These are phyloP conservation scores for Diddensiella caesifluorescens DNA, from an alignment of 805 yeast species.

Conservation along the genomic window DNA sequence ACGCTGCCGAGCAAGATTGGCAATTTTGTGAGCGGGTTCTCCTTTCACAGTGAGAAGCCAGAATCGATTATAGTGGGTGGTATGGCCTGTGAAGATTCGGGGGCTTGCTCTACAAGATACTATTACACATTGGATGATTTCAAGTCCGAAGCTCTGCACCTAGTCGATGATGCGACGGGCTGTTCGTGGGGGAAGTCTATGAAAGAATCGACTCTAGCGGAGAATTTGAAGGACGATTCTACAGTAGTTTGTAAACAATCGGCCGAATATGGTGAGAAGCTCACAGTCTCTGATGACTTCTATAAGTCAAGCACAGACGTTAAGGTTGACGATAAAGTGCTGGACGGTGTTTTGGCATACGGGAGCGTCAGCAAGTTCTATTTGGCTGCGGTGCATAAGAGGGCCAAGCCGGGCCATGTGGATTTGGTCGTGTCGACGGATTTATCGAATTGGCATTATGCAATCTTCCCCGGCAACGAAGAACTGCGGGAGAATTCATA, in stretches of 20 bases:
- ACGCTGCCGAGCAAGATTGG: slow-evolving; percentile 26
- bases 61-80: slow-evolving; percentile 39
- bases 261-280: slow-evolving; percentile 31
- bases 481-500: slow-evolving; percentile 24
- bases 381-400: slow-evolving; percentile 32
- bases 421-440: slow-evolving; percentile 34
- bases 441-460: slow-evolving; percentile 32
- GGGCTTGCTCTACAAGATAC: slow-evolving; percentile 33
- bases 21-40: slow-evolving; percentile 27
- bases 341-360: slow-evolving; percentile 32
- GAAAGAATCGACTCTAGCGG: slow-evolving; percentile 20
- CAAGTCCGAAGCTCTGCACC: slow-evolving; percentile 29
- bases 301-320: slow-evolving; percentile 35
- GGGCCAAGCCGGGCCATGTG: slow-evolving; percentile 19
- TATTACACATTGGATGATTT: slow-evolving; percentile 46
- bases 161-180: slow-evolving; percentile 31
- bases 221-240: slow-evolving; percentile 27
- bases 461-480: slow-evolving; percentile 31
- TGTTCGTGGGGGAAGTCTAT: slow-evolving; percentile 26
- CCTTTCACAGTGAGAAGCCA: slow-evolving; percentile 38
- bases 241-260: slow-evolving; percentile 42
- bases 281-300: slow-evolving; percentile 42
- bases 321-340: slow-evolving; percentile 29
- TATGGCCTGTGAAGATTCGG: slow-evolving; percentile 22
- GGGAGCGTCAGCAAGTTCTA: slow-evolving; percentile 35